Percentiles rank a stretch among this genome's conserved stretches.
phyloP scores from a whole-genome alignment of 441 rosid genomes.

The California macrophylla region DNA sequence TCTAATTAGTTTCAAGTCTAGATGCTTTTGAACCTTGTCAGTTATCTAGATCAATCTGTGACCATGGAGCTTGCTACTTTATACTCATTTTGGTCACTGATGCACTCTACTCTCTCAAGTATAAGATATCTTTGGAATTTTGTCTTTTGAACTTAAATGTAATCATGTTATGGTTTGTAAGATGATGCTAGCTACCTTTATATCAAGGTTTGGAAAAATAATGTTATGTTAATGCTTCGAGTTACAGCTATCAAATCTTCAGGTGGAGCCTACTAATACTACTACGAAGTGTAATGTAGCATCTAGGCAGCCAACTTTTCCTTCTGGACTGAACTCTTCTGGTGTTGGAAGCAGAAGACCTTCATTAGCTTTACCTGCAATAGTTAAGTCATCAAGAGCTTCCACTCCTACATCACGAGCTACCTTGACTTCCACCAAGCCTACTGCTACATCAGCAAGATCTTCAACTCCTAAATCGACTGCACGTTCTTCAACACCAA shows the following conservation, averaged over 20 bases:
- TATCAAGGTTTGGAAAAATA: slow-evolving; percentile 18
- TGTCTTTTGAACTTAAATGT: background rate
- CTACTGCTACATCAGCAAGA: slow-evolving; percentile 31
- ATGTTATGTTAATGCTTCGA: slow-evolving; percentile 17
- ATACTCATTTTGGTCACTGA: background rate
- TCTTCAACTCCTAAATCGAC: slow-evolving; percentile 43
- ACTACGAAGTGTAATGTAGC: slow-evolving; percentile 25
- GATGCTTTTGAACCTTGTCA: slow-evolving; percentile 12
- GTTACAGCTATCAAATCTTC: slow-evolving; percentile 55
- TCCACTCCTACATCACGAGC: slow-evolving; percentile 50
- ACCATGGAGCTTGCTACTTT: background rate
- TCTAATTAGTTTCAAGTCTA: slow-evolving; percentile 11
- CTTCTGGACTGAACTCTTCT: slow-evolving; percentile 26
- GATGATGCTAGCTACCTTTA: slow-evolving; percentile 12
- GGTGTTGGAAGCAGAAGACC: slow-evolving; percentile 35
- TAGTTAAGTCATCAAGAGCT: slow-evolving; percentile 41
- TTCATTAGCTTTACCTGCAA: slow-evolving; percentile 35
- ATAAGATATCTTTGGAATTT: background rate
- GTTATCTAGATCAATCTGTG: background rate
- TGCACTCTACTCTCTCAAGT: background rate
- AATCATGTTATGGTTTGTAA: background rate
- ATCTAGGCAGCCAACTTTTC: slow-evolving; percentile 22
- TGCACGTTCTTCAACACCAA: slow-evolving; percentile 46
- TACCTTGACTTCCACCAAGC: slow-evolving; percentile 36
- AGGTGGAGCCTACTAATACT: slow-evolving; percentile 34